phyloP scores from a whole-genome alignment of 768 basidiomycete genomes.

The Neoboletus brunneissimus region DNA sequence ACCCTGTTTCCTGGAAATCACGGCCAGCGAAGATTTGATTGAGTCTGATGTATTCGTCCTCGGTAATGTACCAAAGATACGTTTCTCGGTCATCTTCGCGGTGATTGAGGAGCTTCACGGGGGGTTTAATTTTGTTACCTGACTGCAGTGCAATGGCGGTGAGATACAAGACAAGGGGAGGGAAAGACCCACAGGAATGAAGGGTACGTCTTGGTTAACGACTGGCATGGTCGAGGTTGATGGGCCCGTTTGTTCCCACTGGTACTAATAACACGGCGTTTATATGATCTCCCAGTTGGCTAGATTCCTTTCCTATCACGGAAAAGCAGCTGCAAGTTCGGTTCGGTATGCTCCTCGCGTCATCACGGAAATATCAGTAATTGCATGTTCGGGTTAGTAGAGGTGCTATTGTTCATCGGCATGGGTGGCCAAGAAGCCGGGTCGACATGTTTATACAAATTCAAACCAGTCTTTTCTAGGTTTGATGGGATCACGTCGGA shows the following conservation, averaged over 20 bases:
- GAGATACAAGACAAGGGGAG: background rate
- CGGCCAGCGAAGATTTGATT: constrained; percentile 10
- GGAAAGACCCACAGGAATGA: constrained; percentile 4
- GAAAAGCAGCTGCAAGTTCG: background rate
- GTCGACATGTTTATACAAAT: background rate
- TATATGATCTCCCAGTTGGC: background rate
- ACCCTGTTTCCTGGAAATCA: constrained; percentile 12
- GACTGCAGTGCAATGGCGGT: background rate
- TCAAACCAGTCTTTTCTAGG: background rate
- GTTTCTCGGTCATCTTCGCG: background rate
- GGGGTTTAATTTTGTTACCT: constrained; percentile 8
- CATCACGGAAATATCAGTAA: too few relatives aligned
- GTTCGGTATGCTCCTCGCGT: background rate
- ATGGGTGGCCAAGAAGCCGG: too few relatives aligned
- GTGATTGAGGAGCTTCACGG: background rate
- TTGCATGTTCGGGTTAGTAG: too few relatives aligned
- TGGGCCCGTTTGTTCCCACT: too few relatives aligned
- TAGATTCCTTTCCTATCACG: background rate
- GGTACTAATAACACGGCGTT: background rate
- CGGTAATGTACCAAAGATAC: constrained; percentile 20
- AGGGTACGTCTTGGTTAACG: constrained; percentile 4
- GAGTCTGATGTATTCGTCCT: constrained; percentile 17
- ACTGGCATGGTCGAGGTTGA: constrained; percentile 3
- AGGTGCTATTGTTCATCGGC: too few relatives aligned
- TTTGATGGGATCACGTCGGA: background rate